Evolutionary conservation across 441 rosid genomes (phyloP).

Genomic region (Populus hybrid): DNA sequence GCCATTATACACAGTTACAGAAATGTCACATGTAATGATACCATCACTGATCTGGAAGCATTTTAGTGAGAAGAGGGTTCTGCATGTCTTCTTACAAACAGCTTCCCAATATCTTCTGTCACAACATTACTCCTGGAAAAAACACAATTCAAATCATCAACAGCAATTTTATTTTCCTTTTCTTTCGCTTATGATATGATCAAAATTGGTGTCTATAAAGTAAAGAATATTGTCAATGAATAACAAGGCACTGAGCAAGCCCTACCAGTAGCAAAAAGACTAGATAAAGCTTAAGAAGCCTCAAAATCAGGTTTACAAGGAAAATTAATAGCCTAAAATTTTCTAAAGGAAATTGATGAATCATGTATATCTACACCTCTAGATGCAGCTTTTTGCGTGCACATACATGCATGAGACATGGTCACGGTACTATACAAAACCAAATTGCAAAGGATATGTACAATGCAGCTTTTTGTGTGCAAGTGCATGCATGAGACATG

Average conservation of each 20-base stretch:
- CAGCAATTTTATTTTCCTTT: constrained; percentile 1
- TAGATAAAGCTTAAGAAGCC: neutral
- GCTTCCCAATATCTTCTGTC: constrained; percentile 82
- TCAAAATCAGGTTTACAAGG: neutral
- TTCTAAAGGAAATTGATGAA: neutral
- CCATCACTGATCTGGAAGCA: constrained; percentile 17
- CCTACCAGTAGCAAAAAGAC: neutral
- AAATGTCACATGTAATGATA: neutral
- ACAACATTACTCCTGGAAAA: constrained; percentile 82
- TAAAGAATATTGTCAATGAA: neutral
- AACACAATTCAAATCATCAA: constrained; percentile 21
- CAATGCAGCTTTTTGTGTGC: neutral
- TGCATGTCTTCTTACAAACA: constrained; percentile 57
- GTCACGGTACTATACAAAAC: neutral
- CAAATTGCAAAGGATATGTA: neutral
- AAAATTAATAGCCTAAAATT: neutral
- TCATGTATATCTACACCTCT: neutral
- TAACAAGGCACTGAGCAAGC: neutral
- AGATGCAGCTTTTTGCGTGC: neutral
- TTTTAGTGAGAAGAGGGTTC: constrained; percentile 38
- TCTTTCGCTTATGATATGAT: neutral
- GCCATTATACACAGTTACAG: constrained; percentile 13
- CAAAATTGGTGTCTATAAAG: neutral
- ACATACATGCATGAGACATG: neutral
- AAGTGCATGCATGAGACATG: neutral